Evolutionary conservation across 805 yeast genomes (phyloP).

Genomic region (Ogataea nonfermentans): DNA sequence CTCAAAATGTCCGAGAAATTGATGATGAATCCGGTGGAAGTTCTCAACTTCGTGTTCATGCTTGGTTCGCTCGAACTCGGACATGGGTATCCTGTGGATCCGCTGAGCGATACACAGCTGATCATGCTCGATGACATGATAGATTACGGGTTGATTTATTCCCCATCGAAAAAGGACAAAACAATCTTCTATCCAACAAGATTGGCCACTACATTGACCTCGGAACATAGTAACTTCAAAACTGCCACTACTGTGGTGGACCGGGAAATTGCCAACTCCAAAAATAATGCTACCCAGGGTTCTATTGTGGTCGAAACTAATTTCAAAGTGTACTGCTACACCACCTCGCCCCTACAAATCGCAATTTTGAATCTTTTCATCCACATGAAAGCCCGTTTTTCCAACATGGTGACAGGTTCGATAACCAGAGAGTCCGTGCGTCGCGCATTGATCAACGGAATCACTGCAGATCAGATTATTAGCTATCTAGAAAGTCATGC

Average conservation of each 20-base stretch:
- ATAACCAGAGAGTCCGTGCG: slow-evolving; percentile 90
- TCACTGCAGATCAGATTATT: slow-evolving; percentile 92
- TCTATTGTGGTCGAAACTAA: slow-evolving; percentile 90
- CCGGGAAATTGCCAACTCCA: slow-evolving; percentile 49
- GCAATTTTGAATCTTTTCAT: slow-evolving; percentile 89
- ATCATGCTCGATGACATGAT: slow-evolving; percentile 85
- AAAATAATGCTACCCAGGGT: slow-evolving; percentile 42
- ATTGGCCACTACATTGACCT: slow-evolving; percentile 83
- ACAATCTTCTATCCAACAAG: slow-evolving; percentile 78
- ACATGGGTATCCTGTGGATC: slow-evolving; percentile 70
- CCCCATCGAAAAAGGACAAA: slow-evolving; percentile 21
- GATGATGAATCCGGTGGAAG: slow-evolving; percentile 95
- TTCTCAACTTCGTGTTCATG: slow-evolving; percentile 88
- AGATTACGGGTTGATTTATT: slow-evolving; percentile 86
- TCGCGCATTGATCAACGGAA: slow-evolving; percentile 80
- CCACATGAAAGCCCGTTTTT: slow-evolving; percentile 77
- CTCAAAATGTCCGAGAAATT: slow-evolving; percentile 78
- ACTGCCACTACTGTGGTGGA: slow-evolving; percentile 76
- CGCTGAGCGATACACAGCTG: slow-evolving; percentile 75
- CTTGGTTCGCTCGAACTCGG: slow-evolving; percentile 92
- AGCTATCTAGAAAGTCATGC: slow-evolving; percentile 89
- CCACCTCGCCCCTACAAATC: slow-evolving; percentile 91
- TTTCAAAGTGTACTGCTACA: slow-evolving; percentile 88
- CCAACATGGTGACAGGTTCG: slow-evolving; percentile 91
- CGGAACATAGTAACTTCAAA: slow-evolving; percentile 71